phyloP scores from a whole-genome alignment of 2,329 filamentous ascomycete species.

The Diplodia mutila region DNA sequence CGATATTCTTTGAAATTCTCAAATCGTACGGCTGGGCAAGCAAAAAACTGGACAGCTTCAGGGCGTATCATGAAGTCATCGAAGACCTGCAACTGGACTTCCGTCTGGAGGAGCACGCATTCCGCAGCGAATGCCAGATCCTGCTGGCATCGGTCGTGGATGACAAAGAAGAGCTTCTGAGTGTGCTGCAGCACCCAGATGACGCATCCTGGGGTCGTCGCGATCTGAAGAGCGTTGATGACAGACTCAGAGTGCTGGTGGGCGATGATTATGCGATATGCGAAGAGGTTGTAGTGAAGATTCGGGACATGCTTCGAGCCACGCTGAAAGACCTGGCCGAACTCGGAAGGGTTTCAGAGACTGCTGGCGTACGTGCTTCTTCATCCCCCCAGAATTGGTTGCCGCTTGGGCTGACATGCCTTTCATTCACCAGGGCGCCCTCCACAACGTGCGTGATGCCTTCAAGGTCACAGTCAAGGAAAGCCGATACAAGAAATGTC shows the following conservation, averaged over 20 bases:
- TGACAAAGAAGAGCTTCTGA: no score
- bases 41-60: not conserved
- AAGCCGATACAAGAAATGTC: conserved; percentile 16
- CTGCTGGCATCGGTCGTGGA: no score
- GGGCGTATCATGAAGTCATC: not conserved
- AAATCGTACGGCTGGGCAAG: no score
- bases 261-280: not conserved
- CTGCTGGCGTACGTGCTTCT: not conserved
- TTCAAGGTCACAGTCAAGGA: conserved; percentile 27
- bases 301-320: not conserved
- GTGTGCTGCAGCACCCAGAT: not conserved
- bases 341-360: not conserved
- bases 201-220: not conserved
- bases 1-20: conserved; percentile 28
- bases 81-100: not conserved
- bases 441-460: conserved; percentile 8
- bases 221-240: not conserved
- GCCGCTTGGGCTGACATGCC: no score
- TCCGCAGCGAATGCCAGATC: not conserved
- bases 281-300: not conserved
- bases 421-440: not conserved
- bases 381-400: not conserved
- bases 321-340: not conserved
- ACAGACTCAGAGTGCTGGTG: not conserved
- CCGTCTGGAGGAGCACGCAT: not conserved